Base-by-base conservation (phyloP, 257 asterid genomes). In the Solanum sejunctum region DNA sequence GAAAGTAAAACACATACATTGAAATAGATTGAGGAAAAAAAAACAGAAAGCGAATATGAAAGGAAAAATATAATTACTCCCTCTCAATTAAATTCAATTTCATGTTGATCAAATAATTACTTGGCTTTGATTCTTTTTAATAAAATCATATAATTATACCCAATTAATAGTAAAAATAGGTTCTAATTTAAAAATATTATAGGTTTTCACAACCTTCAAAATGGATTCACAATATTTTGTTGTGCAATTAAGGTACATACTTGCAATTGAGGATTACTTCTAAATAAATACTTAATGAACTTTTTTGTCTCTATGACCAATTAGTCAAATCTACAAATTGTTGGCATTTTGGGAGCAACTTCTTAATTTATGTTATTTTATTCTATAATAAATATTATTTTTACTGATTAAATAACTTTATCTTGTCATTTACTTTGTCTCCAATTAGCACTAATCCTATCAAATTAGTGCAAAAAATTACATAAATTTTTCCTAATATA, bases 401-500 rank as follows among this genome's bases (percentile, higher is more conserved):
- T 64, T 16, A 28, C 73, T 77, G 26, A 80, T 71, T 84, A 67
- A 72, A 41, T 26, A 16, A 4, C 36, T 84, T 49, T 72, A 63
- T 60, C 84, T 61, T 80, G 73, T 84, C 52, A 84, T 78, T 52
- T 73, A 60, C 66, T 49, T 23, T 87, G 89, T 87, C 61, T 85
- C 86, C 55, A 66, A 66, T 61, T 88, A 88, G 85, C 83, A 23
- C 66, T 69, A 66, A 45, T 83, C 88, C 88, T 61, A 84, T 84
- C 60, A 85, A 72, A 81, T 85, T 54, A 58, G 10, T 67, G 81
- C 86, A 41, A 75, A 73, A 52, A 8, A 12, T 18, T 10, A 36
- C 3, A 32, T 20, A 72, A 15, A 45, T 9, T 61, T 16, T 21
- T 18, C 77, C 60, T 60, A 82, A 43, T 82, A 28, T 43, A 23